Evolutionary conservation across 306 rosid species (phyloP), one percentile per base, ranked within the genome.

Genomic region (Senna siamea): DNA sequence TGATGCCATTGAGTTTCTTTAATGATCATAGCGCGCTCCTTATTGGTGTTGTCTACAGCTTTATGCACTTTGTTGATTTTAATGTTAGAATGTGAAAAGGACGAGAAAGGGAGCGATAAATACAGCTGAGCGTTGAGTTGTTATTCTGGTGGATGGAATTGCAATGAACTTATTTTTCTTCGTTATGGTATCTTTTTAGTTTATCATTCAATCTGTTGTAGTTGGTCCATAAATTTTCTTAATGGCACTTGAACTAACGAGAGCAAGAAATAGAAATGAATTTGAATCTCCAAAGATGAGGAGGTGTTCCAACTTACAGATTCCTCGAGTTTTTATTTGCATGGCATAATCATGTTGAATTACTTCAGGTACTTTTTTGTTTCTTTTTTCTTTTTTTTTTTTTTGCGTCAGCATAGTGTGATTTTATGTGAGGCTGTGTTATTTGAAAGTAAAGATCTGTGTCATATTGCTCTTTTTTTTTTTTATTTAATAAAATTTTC

Each of bases 201-300:
- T 55, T 69, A n/a, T 47, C 19, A 32, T 69, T 74, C 53, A 17
- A n/a, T 74, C 67, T 43, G 66, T 20, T 73, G 56, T 34, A 30
- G 40, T 7, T 59, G 66, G 22, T 34, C 13, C 22, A 10, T 41
- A 1, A 41, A 8, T 41, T 41, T 41, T 41, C 13, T 1, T 41
- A 10, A 41, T 38, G 9, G 6, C 44, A 2, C 44, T 43, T 10
- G 6, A 43, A 30, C 22, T 58, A 32, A 58, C 8, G 28, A 32
- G 65, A 37, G 35, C 7, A 34, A 37, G 66, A 59, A 32, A 23
- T 30, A 32, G 44, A 59, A 59, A 32, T 26, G 63, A 57, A 57
- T 12, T 59, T n/a, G 43, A 37, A 30, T 32, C 43, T 30, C 6
- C 22, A 32, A n/a, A 58, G 8, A 30, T 59, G 19, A 60, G 13